These are phyloP conservation scores for Thielaviopsis populi DNA, from an alignment of 2,329 filamentous ascomycete genomes.

Conservation along the genomic window DNA sequence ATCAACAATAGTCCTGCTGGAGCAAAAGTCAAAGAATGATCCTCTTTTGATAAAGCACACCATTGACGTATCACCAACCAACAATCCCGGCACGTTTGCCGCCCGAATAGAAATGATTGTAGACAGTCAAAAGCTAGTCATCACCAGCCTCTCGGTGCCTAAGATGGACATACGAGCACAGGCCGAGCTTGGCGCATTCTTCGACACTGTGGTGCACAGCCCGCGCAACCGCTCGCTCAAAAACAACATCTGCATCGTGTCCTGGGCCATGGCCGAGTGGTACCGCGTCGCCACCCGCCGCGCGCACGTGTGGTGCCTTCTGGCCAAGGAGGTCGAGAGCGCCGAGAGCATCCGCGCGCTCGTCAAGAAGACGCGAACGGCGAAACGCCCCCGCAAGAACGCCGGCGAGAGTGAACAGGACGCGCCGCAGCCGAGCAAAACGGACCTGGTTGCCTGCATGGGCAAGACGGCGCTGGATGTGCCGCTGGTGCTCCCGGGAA, in stretches of 20 bases:
- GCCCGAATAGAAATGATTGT: slow-evolving; percentile 44
- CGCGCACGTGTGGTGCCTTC: slow-evolving; percentile 45
- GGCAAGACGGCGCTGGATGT: slow-evolving; percentile 22
- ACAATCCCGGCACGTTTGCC: slow-evolving; percentile 36
- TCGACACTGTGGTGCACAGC: not conserved
- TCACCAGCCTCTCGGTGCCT: slow-evolving; percentile 39
- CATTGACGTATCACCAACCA: slow-evolving; percentile 34
- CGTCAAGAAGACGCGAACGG: slow-evolving; percentile 23
- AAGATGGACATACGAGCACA: slow-evolving; percentile 43
- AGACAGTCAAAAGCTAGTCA: slow-evolving; percentile 34
- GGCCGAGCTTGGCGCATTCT: slow-evolving; percentile 34
- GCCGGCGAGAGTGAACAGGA: slow-evolving; percentile 13
- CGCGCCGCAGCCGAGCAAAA: not conserved
- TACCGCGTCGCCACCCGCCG: slow-evolving; percentile 44
- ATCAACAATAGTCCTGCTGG: slow-evolving; percentile 35
- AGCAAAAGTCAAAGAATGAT: slow-evolving; percentile 1
- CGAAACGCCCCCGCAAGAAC: slow-evolving; percentile 19
- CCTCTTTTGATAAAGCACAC: slow-evolving; percentile 39
- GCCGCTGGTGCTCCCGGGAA: slow-evolving; percentile 20
- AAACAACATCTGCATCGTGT: slow-evolving; percentile 43
- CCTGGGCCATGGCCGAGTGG: slow-evolving; percentile 57
- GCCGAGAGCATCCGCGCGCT: slow-evolving; percentile 23
- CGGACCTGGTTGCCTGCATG: slow-evolving; percentile 8
- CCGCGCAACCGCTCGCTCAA: slow-evolving; percentile 29
- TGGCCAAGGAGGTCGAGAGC: slow-evolving; percentile 34